Conservation (phyloP, 345 rosid species). For the Erysimum cheiranthoides region DNA sequence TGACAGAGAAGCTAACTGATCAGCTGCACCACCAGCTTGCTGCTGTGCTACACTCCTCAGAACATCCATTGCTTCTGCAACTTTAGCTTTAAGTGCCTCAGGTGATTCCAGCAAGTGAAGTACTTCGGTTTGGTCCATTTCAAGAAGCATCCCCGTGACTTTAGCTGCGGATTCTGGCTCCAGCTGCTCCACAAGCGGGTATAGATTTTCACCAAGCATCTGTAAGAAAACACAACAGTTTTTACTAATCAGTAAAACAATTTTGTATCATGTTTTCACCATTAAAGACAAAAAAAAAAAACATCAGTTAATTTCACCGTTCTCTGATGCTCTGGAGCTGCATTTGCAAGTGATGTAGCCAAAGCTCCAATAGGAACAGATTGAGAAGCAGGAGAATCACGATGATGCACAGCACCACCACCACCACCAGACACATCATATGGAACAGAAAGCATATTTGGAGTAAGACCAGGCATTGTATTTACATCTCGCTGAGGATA, state of each 20-base stretch:
- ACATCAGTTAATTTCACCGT: conserved; percentile 53
- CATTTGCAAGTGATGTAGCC: conserved; percentile 89
- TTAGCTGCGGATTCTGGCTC: conserved; percentile 58
- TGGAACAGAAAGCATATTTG: conserved; percentile 74
- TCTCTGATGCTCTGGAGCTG: conserved; percentile 87
- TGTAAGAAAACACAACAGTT: conserved; percentile 1
- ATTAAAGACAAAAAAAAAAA: not conserved
- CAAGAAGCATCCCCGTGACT: conserved; percentile 69
- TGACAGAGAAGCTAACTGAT: conserved; percentile 65
- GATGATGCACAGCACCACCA: conserved; percentile 66
- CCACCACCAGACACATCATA: conserved; percentile 63
- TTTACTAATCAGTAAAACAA: too few species aligned
- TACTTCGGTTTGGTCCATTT: conserved; percentile 70
- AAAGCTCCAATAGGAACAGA: conserved; percentile 82
- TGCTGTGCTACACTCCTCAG: conserved; percentile 58
- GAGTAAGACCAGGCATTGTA: conserved; percentile 73
- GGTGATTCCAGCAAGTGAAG: conserved; percentile 71
- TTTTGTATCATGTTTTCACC: not conserved
- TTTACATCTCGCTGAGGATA: conserved; percentile 68
- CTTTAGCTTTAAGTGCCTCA: conserved; percentile 63
- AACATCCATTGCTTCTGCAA: conserved; percentile 63
- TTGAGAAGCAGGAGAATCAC: conserved; percentile 68
- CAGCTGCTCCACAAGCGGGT: conserved; percentile 69
- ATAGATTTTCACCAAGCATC: conserved; percentile 70
- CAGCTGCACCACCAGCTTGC: conserved; percentile 56